These are phyloP conservation scores for Xylogone sp. DNA, from an alignment of 2,329 filamentous ascomycete genomes.

Conservation along the genomic window DNA sequence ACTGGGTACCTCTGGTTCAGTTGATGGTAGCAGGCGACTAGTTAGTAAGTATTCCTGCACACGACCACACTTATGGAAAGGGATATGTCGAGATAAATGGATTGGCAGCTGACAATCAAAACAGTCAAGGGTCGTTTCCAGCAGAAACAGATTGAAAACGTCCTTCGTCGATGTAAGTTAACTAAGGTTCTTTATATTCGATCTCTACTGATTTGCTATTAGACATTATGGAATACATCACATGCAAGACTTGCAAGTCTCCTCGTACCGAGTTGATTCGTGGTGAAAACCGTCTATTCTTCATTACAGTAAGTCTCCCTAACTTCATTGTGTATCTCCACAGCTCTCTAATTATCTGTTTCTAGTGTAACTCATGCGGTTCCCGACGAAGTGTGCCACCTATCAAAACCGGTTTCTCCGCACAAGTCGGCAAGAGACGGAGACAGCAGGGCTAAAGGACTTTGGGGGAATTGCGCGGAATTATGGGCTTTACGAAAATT, in stretches of 20 bases:
- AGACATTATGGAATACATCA: conserved; percentile 76
- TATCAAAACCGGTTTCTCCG: conserved; percentile 99
- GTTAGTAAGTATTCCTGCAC: conserved; percentile 41
- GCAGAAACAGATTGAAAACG: conserved; percentile 98
- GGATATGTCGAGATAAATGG: not conserved
- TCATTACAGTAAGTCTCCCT: conserved; percentile 61
- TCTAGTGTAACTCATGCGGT: conserved; percentile 74
- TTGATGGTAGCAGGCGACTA: conserved; percentile 86
- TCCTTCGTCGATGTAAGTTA: conserved; percentile 68
- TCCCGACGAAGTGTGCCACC: conserved; percentile 86
- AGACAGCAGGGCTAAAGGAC: conserved; percentile 75
- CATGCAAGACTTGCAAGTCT: conserved; percentile 96
- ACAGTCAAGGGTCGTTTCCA: conserved; percentile 98
- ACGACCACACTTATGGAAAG: not conserved
- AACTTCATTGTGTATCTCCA: not conserved
- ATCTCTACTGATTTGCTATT: not conserved
- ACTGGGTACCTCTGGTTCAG: conserved; percentile 93
- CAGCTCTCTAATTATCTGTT: not conserved
- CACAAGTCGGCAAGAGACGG: conserved; percentile 97
- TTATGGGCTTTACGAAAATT: not conserved
- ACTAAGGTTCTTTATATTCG: not conserved
- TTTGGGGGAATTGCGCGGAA: conserved; percentile 1
- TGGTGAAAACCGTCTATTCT: conserved; percentile 98
- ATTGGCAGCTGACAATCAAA: not conserved
- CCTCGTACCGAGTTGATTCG: conserved; percentile 96